A percentile compares a stretch with the other conserved stretches of the same genome.
These are phyloP conservation scores for Eimeria necatrix DNA, from an alignment of 169 alveolate species.

Conservation along the genomic window DNA sequence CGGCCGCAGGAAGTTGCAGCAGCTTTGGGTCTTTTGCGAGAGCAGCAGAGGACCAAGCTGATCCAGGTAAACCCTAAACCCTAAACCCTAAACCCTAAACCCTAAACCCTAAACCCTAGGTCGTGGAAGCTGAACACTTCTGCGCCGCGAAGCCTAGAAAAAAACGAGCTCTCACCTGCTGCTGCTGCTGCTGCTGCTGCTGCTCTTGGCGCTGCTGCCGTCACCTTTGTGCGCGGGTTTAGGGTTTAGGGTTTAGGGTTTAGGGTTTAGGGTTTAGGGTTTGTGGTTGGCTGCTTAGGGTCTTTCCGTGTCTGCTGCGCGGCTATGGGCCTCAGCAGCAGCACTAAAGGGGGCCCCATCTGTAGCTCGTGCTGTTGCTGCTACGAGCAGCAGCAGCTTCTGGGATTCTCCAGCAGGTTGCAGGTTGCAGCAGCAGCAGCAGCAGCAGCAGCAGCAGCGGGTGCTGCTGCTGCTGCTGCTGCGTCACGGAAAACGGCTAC, in stretches of 20 bases:
- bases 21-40: background rate
- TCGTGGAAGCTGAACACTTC: too few species aligned
- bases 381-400: background rate
- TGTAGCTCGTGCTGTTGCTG: constrained; percentile 18
- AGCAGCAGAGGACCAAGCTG: background rate
- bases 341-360: background rate
- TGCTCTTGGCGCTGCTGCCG: constrained; percentile 33
- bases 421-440: background rate
- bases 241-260: background rate
- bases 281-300: background rate
- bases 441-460: background rate
- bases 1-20: background rate
- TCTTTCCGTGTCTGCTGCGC: background rate
- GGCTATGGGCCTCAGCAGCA: background rate
- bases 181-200: constrained; percentile 44
- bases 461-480: background rate
- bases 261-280: too few species aligned
- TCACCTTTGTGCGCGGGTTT: background rate
- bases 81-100: too few species aligned
- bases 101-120: too few species aligned
- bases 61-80: background rate
- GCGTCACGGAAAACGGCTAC: background rate
- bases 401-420: background rate
- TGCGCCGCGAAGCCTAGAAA: too few species aligned
- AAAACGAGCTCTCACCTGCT: background rate